Evolutionary conservation across 768 basidiomycete genomes (phyloP), one percentile per base, ranked within the genome.

Genomic region (Cyathus striatus): DNA sequence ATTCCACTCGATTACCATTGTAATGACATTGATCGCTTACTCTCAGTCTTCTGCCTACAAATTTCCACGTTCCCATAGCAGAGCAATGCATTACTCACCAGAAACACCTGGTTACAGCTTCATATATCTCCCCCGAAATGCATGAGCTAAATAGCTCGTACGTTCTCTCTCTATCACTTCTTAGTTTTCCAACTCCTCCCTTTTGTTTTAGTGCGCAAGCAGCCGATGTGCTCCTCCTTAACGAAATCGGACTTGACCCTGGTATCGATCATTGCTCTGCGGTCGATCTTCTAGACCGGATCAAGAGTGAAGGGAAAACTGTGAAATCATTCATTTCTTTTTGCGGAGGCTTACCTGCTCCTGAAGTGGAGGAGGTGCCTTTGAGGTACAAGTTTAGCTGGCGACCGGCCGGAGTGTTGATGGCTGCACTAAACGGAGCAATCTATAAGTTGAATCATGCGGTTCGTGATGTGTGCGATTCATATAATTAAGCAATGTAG

Each of bases 341-440:
- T 71, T 97, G 94, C 43, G 94, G 94, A 1, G 94, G 94, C 1
- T 69, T 97, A 3, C 94, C 94, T 0, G 83, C 85, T 1, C 89
- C 89, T 0, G 86, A 86, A 16, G 53, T 53, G 33, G 53, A 63
- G 6, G 61, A 69, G 47, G 78, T 85, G 13, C 90, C 91, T 2
- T 64, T 94, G 7, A 74, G 83, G n/a, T 93, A 95, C 56, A 95
- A 93, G 57, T 92, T 92, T 57, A 90, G 90, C 50, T 97, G 94
- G 94, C 87, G 81, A 38, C 92, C 94, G 0, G 72, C 81, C 44
- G 93, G 90, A 4, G 92, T 95, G 6, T 64, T 97, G 27, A 76
- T 72, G 13, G 94, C 92, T 2, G 87, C 88, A 0, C 60, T 81
- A 44, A 90, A 94, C 49, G 59, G 66, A 0, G 91, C 94, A 2